phyloP scores from a whole-genome alignment of 257 asterid species.

The Nicotiana paniculata region DNA sequence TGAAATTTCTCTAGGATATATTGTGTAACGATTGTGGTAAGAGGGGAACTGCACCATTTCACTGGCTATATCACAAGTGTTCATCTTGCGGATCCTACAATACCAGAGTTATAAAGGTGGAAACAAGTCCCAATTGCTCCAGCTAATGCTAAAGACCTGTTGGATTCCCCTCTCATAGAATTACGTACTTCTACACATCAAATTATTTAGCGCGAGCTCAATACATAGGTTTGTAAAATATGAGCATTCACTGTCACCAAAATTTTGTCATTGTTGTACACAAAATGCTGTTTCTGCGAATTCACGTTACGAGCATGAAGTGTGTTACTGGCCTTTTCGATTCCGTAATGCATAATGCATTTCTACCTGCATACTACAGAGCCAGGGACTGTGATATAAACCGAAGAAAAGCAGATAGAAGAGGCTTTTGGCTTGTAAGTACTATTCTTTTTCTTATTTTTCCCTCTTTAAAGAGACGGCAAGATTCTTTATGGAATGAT shows the following conservation, averaged over 20 bases:
- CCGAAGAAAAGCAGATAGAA: too few relatives aligned
- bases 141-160: slow-evolving; percentile 18
- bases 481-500: neutral
- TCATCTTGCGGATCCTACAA: slow-evolving; percentile 77
- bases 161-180: neutral
- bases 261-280: neutral
- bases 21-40: slow-evolving; percentile 83
- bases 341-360: too few relatives aligned
- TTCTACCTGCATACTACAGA: too few relatives aligned
- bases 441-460: too few relatives aligned
- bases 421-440: too few relatives aligned
- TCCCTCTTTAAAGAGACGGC: neutral
- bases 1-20: slow-evolving; percentile 46
- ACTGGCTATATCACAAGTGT: slow-evolving; percentile 95
- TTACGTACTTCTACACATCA: neutral
- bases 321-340: neutral
- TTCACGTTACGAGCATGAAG: neutral
- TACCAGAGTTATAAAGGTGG: slow-evolving; percentile 85
- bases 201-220: neutral
- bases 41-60: slow-evolving; percentile 80
- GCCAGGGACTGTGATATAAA: too few relatives aligned
- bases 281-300: neutral
- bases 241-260: neutral
- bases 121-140: slow-evolving; percentile 48
- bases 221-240: slow-evolving; percentile 2